These are phyloP conservation scores for Tuber indicum DNA, from an alignment of 495 filamentous ascomycete genomes.

Conservation along the genomic window DNA sequence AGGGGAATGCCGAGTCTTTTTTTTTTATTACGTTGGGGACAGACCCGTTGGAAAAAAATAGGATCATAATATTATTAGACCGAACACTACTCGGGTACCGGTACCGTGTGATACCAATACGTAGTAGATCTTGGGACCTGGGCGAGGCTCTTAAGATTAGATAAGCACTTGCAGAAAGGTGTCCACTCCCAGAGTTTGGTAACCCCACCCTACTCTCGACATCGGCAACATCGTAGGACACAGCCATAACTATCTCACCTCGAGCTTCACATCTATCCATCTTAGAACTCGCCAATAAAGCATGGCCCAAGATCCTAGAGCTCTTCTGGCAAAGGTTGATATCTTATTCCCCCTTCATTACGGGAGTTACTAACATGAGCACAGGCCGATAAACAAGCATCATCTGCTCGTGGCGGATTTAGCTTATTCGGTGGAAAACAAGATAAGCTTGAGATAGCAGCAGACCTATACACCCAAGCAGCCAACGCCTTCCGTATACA, in stretches of 20 bases:
- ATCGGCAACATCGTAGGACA: not conserved
- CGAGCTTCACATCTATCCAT: not conserved
- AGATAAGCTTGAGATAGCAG: slow-evolving; percentile 79
- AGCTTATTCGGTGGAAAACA: slow-evolving; percentile 69
- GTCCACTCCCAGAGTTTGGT: not conserved
- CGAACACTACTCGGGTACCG: too few relatives aligned
- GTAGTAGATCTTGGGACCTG: not conserved
- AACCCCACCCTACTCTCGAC: not conserved
- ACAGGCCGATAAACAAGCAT: slow-evolving; percentile 72
- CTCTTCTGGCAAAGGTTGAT: slow-evolving; percentile 27
- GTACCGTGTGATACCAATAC: too few relatives aligned
- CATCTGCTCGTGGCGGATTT: slow-evolving; percentile 63
- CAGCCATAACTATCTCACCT: not conserved
- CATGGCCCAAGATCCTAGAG: slow-evolving; percentile 34
- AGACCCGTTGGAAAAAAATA: too few relatives aligned
- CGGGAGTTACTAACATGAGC: slow-evolving; percentile 12
- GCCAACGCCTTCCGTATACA: slow-evolving; percentile 62
- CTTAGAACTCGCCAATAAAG: not conserved
- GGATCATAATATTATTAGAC: too few relatives aligned
- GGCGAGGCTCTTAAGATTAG: not conserved
- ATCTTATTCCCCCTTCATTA: not conserved
- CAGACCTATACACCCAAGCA: slow-evolving; percentile 71
- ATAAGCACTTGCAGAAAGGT: not conserved
- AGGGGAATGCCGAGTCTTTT: not conserved
- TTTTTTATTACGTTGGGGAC: not conserved